Conservation (phyloP, 176 grass and related monocot species). For the Aegilops umbellulata region DNA sequence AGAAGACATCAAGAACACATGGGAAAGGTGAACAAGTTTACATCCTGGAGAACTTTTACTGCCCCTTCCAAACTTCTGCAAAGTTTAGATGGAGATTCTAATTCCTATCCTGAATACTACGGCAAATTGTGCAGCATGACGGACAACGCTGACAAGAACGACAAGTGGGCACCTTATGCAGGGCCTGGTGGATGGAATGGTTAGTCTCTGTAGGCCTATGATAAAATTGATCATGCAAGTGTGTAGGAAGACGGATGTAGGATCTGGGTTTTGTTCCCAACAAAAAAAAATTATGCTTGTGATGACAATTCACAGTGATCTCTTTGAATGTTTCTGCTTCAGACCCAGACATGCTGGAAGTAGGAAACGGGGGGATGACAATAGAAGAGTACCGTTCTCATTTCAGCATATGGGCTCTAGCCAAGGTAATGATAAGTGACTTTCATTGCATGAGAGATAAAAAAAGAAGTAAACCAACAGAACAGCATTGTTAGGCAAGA, state of each 20-base stretch:
- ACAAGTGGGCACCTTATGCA: slow-evolving; percentile 61
- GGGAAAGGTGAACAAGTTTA: slow-evolving; percentile 37
- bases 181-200: slow-evolving; percentile 75
- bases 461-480: background rate
- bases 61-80: background rate
- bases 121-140: slow-evolving; percentile 44
- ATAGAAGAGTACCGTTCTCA: slow-evolving; percentile 43
- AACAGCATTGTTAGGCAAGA: background rate
- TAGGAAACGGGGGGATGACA: slow-evolving; percentile 52
- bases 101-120: background rate
- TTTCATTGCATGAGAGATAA: background rate
- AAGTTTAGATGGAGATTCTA: background rate
- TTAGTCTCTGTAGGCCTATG: slow-evolving; percentile 15
- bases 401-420: slow-evolving; percentile 60
- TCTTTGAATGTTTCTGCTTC: slow-evolving; percentile 20
- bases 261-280: background rate
- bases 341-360: slow-evolving; percentile 54
- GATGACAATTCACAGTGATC: background rate
- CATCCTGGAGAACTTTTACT: background rate
- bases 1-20: slow-evolving; percentile 53
- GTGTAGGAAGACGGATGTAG: background rate
- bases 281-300: background rate
- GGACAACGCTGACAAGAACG: slow-evolving; percentile 32
- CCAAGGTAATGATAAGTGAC: slow-evolving; percentile 37
- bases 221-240: background rate